Conservation (phyloP, 805 yeast genomes). For the Saccharomycopsis malanga region DNA sequence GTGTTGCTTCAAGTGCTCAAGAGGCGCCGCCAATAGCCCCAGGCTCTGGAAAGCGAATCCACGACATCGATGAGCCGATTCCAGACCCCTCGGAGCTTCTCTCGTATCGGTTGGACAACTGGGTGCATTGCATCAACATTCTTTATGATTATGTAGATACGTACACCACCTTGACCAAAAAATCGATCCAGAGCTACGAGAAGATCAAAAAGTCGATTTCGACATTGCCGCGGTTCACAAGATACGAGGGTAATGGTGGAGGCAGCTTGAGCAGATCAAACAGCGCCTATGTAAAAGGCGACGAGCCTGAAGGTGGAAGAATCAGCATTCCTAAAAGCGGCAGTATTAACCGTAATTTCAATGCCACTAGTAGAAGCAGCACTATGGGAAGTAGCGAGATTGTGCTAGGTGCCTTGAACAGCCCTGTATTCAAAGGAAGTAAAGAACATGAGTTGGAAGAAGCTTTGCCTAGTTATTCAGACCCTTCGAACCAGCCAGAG, state of each 20-base stretch:
- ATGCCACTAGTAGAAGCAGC: constrained; percentile 9
- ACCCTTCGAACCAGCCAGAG: constrained; percentile 3
- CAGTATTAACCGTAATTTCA: background rate
- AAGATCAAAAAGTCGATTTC: constrained; percentile 20
- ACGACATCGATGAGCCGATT: constrained; percentile 20
- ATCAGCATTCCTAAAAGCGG: constrained; percentile 13
- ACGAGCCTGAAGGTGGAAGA: constrained; percentile 4
- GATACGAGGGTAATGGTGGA: constrained; percentile 16
- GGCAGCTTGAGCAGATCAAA: background rate
- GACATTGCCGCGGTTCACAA: constrained; percentile 18
- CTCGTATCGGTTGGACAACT: constrained; percentile 16
- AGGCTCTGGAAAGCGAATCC: constrained; percentile 4
- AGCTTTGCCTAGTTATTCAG: constrained; percentile 15
- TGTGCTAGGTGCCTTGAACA: constrained; percentile 18
- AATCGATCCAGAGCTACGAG: constrained; percentile 18
- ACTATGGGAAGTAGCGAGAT: constrained; percentile 22
- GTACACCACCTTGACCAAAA: constrained; percentile 17
- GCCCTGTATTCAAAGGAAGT: background rate
- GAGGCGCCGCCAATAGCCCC: background rate
- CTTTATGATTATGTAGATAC: constrained; percentile 21
- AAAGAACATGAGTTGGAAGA: background rate
- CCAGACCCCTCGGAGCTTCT: constrained; percentile 19
- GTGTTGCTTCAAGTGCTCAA: background rate
- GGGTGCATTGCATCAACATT: constrained; percentile 17
- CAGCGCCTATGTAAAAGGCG: background rate